Percentiles rank a stretch among this genome's conserved stretches.
Evolutionary conservation across 257 asterid genomes (phyloP).

Genomic region (Linderniella brevidens): DNA sequence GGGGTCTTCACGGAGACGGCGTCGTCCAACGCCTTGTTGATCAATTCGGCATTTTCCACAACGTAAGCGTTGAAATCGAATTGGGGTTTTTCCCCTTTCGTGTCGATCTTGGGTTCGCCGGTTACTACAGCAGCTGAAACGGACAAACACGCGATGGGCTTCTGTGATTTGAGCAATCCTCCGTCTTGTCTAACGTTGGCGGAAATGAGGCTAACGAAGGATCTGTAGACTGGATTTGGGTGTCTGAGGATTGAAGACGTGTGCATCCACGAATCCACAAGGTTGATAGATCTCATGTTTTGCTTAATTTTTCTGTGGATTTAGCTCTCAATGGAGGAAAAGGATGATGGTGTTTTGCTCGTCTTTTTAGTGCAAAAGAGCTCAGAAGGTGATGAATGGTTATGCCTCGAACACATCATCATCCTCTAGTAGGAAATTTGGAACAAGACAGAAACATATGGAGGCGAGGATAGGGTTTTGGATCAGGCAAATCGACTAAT

Average conservation of each 20-base stretch:
- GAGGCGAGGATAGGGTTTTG: not conserved
- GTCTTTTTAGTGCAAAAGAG: no score
- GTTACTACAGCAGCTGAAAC: constrained; percentile 12
- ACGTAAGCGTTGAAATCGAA: constrained; percentile 23
- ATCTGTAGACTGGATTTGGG: constrained; percentile 6
- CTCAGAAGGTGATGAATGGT: no score
- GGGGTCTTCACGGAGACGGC: constrained; percentile 23
- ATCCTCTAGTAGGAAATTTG: no score
- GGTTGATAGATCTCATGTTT: constrained; percentile 22
- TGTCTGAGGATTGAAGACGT: constrained; percentile 14
- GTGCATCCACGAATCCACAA: constrained; percentile 20
- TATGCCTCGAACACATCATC: no score
- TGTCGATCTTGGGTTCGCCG: constrained; percentile 3
- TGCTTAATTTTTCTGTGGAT: no score
- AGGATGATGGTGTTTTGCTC: no score
- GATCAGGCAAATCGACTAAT: not conserved
- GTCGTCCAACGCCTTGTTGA: constrained; percentile 23
- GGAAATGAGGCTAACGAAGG: constrained; percentile 8
- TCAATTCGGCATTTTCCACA: constrained; percentile 12
- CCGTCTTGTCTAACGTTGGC: not conserved
- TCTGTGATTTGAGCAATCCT: constrained; percentile 1
- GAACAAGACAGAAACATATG: no score
- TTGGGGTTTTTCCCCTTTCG: not conserved
- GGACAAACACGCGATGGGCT: constrained; percentile 2
- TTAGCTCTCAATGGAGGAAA: not conserved